A percentile compares a stretch with the other conserved stretches of the same genome.
These are phyloP conservation scores for Allium sativum DNA, from an alignment of 106 monocot species.

Conservation along the genomic window DNA sequence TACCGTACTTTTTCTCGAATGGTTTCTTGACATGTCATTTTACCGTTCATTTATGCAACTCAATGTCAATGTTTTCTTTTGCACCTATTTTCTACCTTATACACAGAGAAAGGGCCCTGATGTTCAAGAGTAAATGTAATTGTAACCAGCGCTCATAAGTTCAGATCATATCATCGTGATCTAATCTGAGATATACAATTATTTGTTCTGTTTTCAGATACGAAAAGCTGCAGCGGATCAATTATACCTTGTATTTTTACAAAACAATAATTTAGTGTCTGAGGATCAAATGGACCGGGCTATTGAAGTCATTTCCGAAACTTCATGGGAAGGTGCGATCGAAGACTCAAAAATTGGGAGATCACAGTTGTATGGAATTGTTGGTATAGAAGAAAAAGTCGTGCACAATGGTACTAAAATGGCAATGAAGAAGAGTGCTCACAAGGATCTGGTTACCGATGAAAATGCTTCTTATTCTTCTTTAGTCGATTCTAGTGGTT, in stretches of 20 bases:
- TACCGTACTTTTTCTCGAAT: no score
- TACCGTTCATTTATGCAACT: no score
- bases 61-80: no score
- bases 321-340: slow-evolving; percentile 77
- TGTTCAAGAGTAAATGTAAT: no score
- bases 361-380: slow-evolving; percentile 26
- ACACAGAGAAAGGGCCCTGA: no score
- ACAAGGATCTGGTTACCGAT: slow-evolving; percentile 23
- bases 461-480: slow-evolving; percentile 86
- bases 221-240: slow-evolving; percentile 84
- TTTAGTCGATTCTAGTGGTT: slow-evolving; percentile 69
- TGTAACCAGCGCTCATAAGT: background rate
- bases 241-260: slow-evolving; percentile 76
- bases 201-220: slow-evolving; percentile 23
- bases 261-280: slow-evolving; percentile 36
- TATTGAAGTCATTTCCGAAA: slow-evolving; percentile 68
- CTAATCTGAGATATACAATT: no score
- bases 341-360: slow-evolving; percentile 44
- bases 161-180: background rate
- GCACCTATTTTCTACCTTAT: no score
- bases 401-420: background rate
- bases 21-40: no score
- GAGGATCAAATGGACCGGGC: slow-evolving; percentile 38
- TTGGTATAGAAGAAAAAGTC: slow-evolving; percentile 22
- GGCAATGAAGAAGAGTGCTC: slow-evolving; percentile 4